Base-by-base conservation (phyloP, 768 basidiomycete genomes). In the Amanita rimosa region DNA sequence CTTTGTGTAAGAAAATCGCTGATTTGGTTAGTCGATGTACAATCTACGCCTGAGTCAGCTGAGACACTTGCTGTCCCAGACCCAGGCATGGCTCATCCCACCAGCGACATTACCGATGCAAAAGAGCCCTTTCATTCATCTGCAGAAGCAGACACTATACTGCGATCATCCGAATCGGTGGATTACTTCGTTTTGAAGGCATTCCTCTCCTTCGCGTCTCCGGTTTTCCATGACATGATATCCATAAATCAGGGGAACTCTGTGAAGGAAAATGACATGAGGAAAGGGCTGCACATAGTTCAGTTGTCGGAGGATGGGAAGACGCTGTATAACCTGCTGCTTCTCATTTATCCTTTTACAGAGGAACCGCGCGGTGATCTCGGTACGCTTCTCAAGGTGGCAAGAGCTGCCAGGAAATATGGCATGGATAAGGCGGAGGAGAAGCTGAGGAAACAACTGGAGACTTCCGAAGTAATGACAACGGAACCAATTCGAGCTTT, bases 161-260 rank as follows among this genome's bases (percentile, higher is more conserved):
- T 64, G 8, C 57, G 52, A 13, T 55, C 60, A 11, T 57, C 54
- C n/a, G 66, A 69, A 50, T 53, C 53, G 7, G 46, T 64, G 33
- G 57, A 68, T 46, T 66, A 67, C 53, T 57, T 54, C 22, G 57
- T 62, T 29, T 54, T 55, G 46, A 60, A 60, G 48, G 37, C 45
- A 14, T 48, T 67, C 1, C 56, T 69, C 6, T 51, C 60, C 6
- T 27, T 63, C 8, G 54, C 57, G 3, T 69, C 69, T 2, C 57
- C 64, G 2, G 48, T 66, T 8, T 69, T 68, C 48, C 50, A 50
- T 16, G 57, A 49, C 38, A 68, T 67, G 65, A 54, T 65, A 34
- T 44, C 58, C 37, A 6, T 29, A 29, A 29, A 29, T 11, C 27
- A 29, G 27, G 27, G 27, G 27, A 29, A 10, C 9, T 3, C 10